Evolutionary conservation across 768 basidiomycete genomes (phyloP), one percentile per base, ranked within the genome.

Genomic region (Suillus placidus): DNA sequence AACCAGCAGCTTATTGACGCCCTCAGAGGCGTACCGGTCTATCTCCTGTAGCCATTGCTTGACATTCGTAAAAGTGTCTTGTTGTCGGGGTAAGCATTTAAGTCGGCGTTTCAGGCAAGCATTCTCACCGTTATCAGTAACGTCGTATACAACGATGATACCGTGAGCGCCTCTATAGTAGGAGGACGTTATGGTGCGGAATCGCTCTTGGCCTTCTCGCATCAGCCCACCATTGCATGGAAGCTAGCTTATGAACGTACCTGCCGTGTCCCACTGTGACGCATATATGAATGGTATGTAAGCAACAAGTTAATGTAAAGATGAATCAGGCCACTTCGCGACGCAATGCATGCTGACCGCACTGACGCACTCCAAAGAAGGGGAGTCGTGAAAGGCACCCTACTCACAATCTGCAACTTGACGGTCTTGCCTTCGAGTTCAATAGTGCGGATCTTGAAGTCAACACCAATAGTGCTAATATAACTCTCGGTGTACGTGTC

Each of bases 131-230:
- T 93, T 94, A 81, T 98, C 96, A 51, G 95, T 97, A 62, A 98
- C 95, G 77, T 95, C 93, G 82, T 98, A 99, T n/a, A 99, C 96
- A 60, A 99, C 92, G 73, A 99, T 92, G 76, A 99, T 99, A 68
- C 97, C 97, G 76, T 97, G 95, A 57, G 97, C 97, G 49, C 97
- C 97, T 66, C 97, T 88, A 83, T 99, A 99, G 85, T 99, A 99
- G n/a, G 96, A 94, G 4, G 96, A 95, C 8, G 97, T 99, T 78
- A 99, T 99, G 16, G 97, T 99, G 67, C 97, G 88, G 91, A 98
- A 98, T 37, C 96, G 89, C 79, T 99, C 97, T 79, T 99, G 97
- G 45, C 97, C 93, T 93, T 63, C 51, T 14, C 49, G 30, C n/a
- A 35, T 71, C 40, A 71, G 64, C 42, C 54, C 55, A 49, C 30